phyloP scores from a whole-genome alignment of 73 alveolate species.

The Paramecium sexaurelia region DNA sequence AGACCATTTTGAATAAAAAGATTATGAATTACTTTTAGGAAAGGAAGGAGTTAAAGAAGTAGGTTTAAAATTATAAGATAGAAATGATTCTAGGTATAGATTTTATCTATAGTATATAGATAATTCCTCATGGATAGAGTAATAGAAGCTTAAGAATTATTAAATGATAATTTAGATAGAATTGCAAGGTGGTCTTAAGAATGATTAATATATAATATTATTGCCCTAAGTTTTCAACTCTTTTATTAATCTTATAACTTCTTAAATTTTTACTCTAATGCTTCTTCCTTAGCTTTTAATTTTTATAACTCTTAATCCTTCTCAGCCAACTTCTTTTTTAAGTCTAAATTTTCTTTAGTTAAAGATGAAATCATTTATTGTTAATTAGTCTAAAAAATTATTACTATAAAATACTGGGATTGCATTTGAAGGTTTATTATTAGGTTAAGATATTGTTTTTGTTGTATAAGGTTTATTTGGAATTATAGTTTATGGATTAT shows the following conservation, averaged over 20 bases:
- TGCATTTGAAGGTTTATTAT: neutral
- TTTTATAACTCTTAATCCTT: neutral
- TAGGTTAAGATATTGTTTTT: neutral
- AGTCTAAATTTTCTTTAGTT: neutral
- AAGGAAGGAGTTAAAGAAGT: neutral
- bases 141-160: neutral
- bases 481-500: neutral
- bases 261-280: neutral
- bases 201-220: neutral
- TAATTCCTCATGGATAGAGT: neutral
- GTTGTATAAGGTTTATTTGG: neutral
- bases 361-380: neutral
- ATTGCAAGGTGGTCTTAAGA: slow-evolving; percentile 34
- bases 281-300: neutral
- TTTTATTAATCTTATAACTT: neutral
- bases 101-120: neutral
- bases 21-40: neutral
- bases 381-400: neutral
- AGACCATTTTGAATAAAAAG: neutral
- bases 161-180: slow-evolving; percentile 12
- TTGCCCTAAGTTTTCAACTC: neutral
- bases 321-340: slow-evolving; percentile 4
- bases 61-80: neutral
- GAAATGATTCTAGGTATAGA: slow-evolving; percentile 6
- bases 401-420: neutral